Conservation (phyloP, 2,329 filamentous ascomycete genomes). For the Parasarocladium wereldwijsianum region DNA sequence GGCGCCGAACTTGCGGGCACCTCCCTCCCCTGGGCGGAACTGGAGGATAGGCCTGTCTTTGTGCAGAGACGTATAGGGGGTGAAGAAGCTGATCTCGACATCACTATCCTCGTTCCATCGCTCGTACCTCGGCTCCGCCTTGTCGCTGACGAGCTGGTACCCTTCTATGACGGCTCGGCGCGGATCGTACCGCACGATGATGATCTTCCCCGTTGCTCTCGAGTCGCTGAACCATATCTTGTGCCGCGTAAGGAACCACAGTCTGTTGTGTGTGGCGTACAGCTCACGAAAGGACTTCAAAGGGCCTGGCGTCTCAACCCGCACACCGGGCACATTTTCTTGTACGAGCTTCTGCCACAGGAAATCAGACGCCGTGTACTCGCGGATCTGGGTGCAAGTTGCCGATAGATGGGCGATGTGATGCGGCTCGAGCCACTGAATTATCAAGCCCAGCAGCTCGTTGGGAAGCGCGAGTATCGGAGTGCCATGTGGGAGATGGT, state of each 20-base stretch:
- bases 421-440: constrained; percentile 47
- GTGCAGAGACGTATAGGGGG: constrained; percentile 56
- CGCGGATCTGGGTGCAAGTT: constrained; percentile 46
- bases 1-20: constrained; percentile 9
- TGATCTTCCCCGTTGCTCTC: constrained; percentile 56
- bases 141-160: constrained; percentile 57
- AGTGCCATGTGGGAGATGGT: constrained; percentile 6
- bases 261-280: constrained; percentile 59
- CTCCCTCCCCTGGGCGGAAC: constrained; percentile 22
- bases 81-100: constrained; percentile 58
- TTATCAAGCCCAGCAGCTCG: constrained; percentile 61
- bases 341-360: constrained; percentile 62
- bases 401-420: constrained; percentile 47
- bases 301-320: constrained; percentile 39
- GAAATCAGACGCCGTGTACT: constrained; percentile 47
- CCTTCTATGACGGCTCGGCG: constrained; percentile 63
- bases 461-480: constrained; percentile 46
- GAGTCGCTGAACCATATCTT: constrained; percentile 79
- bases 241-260: constrained; percentile 70
- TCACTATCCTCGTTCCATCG: constrained; percentile 50
- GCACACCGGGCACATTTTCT: constrained; percentile 43
- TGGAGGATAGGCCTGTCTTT: constrained; percentile 58
- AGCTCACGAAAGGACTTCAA: constrained; percentile 54
- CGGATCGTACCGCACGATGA: constrained; percentile 65
- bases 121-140: constrained; percentile 36